Conservation (phyloP, 352 stramenopile genomes). For the Globisporangium paddicum region DNA sequence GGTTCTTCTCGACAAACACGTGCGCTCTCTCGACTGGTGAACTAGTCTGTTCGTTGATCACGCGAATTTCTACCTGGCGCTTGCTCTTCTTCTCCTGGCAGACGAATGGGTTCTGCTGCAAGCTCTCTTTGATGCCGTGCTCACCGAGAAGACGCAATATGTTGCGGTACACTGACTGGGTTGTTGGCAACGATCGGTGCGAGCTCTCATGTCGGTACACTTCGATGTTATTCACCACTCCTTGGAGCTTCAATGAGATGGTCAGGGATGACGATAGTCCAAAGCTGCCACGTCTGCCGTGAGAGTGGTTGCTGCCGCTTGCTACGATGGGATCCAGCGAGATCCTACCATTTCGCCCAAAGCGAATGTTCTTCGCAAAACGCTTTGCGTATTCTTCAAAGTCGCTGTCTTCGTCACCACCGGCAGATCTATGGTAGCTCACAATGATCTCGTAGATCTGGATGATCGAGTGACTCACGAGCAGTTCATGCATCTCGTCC, state of each 20-base stretch:
- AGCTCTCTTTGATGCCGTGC: constrained; percentile 58
- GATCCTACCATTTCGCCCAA: constrained; percentile 57
- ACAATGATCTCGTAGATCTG: constrained; percentile 56
- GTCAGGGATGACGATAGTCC: constrained; percentile 15
- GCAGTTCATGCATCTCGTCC: constrained; percentile 44
- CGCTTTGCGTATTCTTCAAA: constrained; percentile 35
- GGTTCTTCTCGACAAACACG: constrained; percentile 55
- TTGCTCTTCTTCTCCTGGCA: constrained; percentile 39
- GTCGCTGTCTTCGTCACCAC: constrained; percentile 10
- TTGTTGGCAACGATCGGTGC: constrained; percentile 28
- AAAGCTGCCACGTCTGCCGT: background rate
- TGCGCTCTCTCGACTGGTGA: constrained; percentile 35
- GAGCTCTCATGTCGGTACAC: constrained; percentile 43
- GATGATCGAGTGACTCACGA: constrained; percentile 45
- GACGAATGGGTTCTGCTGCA: constrained; percentile 60
- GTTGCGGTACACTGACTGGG: constrained; percentile 45
- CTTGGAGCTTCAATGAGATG: constrained; percentile 41
- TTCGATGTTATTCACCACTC: constrained; percentile 24
- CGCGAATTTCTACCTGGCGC: constrained; percentile 38
- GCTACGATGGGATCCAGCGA: constrained; percentile 19
- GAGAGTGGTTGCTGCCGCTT: background rate
- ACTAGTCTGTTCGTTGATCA: constrained; percentile 54
- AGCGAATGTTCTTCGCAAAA: constrained; percentile 59
- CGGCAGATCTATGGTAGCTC: constrained; percentile 18
- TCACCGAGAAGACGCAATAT: constrained; percentile 41